Conservation (phyloP, 2,329 filamentous ascomycete species). For the Fusarium nygamai region DNA sequence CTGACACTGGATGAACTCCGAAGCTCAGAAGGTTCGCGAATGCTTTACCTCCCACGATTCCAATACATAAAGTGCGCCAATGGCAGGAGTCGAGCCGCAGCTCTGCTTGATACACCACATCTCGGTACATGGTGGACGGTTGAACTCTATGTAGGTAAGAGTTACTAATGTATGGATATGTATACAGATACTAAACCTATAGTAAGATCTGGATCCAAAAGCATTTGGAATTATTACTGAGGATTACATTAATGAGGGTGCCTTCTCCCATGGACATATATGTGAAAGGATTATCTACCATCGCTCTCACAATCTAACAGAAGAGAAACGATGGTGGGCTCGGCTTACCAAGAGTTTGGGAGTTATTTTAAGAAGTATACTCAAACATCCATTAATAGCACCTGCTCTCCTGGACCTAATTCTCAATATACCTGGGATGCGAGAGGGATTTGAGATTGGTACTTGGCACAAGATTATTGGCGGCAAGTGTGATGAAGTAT, state of each 20-base stretch:
- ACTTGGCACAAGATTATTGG: conserved; percentile 2
- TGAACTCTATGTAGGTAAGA: conserved; percentile 1
- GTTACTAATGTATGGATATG: too few species aligned
- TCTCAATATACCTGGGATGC: background rate
- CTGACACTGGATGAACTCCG: background rate
- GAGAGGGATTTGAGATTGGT: background rate
- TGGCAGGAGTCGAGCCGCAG: background rate
- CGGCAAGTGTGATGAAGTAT: background rate
- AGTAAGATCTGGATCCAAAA: background rate
- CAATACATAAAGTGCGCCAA: background rate
- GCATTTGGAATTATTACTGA: background rate
- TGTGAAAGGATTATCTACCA: background rate
- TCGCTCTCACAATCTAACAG: background rate
- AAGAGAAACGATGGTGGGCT: background rate
- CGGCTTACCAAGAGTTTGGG: background rate
- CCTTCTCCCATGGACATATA: background rate
- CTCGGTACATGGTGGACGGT: conserved; percentile 6
- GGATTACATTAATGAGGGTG: background rate
- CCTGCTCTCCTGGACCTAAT: background rate
- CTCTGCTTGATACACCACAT: background rate
- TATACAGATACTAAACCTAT: background rate
- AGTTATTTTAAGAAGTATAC: background rate
- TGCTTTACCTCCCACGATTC: background rate
- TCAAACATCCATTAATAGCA: background rate
- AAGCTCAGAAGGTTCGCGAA: background rate